Evolutionary conservation across 352 stramenopile genomes (phyloP).

Genomic region (Aphanomyces astaci): DNA sequence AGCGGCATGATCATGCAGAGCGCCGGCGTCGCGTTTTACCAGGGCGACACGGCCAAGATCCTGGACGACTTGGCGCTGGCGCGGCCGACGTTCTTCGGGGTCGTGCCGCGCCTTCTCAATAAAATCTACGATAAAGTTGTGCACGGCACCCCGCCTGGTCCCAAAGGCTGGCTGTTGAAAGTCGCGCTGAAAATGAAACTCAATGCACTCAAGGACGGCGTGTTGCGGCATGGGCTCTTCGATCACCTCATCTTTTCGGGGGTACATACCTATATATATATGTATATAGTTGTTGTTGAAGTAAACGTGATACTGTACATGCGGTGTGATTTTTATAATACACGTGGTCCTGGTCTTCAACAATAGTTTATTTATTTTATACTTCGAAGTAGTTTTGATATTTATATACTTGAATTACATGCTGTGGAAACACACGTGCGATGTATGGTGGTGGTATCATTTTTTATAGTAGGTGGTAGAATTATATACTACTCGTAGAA

Average conservation of each 20-base stretch:
- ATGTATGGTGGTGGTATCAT: too few species aligned
- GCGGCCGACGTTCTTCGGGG: constrained; percentile 87
- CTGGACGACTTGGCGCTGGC: constrained; percentile 89
- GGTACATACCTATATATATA: too few species aligned
- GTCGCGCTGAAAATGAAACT: constrained; percentile 55
- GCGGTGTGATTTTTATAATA: too few species aligned
- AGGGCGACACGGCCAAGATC: constrained; percentile 82
- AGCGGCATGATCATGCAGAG: constrained; percentile 58
- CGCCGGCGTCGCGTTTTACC: constrained; percentile 88
- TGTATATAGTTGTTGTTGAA: too few species aligned
- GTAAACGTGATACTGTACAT: too few species aligned
- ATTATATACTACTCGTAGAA: too few species aligned
- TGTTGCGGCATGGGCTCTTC: constrained; percentile 73
- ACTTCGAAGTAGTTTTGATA: too few species aligned
- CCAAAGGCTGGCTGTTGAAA: constrained; percentile 76
- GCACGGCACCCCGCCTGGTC: constrained; percentile 44
- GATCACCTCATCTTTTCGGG: constrained; percentile 94
- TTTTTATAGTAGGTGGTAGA: too few species aligned
- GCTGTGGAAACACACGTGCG: too few species aligned
- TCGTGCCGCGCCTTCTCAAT: constrained; percentile 92
- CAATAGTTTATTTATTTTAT: too few species aligned
- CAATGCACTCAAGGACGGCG: constrained; percentile 33
- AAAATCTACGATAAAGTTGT: constrained; percentile 94
- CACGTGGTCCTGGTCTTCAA: too few species aligned
- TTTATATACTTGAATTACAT: too few species aligned